A percentile compares a stretch with the other conserved stretches of the same genome.
These are phyloP conservation scores for Malbranchea zuffiana DNA, from an alignment of 2,329 filamentous ascomycete species.

Conservation along the genomic window DNA sequence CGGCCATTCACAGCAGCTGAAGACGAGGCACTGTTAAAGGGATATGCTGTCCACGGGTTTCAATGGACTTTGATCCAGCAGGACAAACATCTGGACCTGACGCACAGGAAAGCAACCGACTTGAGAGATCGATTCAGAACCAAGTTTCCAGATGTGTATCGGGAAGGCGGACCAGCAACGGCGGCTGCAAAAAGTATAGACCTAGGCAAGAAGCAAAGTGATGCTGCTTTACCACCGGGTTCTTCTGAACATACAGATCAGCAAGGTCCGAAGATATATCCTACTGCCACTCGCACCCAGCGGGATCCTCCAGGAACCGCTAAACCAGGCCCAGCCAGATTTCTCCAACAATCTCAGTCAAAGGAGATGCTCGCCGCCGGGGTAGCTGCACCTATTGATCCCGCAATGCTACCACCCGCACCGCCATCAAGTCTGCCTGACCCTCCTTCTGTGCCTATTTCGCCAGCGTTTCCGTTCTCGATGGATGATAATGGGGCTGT, in stretches of 20 bases:
- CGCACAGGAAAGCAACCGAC: constrained; percentile 46
- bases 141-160: constrained; percentile 48
- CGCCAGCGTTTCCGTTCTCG: constrained; percentile 21
- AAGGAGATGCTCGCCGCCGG: no score
- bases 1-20: constrained; percentile 47
- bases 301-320: no score
- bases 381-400: constrained; percentile 21
- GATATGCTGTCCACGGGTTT: constrained; percentile 49
- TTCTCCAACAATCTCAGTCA: no score
- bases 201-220: no score
- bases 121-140: constrained; percentile 52
- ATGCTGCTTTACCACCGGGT: no score
- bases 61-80: constrained; percentile 51
- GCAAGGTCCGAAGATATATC: no score
- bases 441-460: constrained; percentile 6
- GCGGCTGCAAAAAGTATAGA: constrained; percentile 22
- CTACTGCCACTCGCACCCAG: no score
- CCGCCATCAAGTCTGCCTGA: constrained; percentile 22
- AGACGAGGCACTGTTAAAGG: constrained; percentile 48
- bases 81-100: constrained; percentile 43
- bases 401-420: constrained; percentile 24
- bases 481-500: constrained; percentile 23
- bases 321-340: no score
- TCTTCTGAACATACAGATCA: no score
- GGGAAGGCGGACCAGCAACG: constrained; percentile 33